These are phyloP conservation scores for Wallacemonas sp. DNA, from an alignment of 208 protist genomes.

Conservation along the genomic window DNA sequence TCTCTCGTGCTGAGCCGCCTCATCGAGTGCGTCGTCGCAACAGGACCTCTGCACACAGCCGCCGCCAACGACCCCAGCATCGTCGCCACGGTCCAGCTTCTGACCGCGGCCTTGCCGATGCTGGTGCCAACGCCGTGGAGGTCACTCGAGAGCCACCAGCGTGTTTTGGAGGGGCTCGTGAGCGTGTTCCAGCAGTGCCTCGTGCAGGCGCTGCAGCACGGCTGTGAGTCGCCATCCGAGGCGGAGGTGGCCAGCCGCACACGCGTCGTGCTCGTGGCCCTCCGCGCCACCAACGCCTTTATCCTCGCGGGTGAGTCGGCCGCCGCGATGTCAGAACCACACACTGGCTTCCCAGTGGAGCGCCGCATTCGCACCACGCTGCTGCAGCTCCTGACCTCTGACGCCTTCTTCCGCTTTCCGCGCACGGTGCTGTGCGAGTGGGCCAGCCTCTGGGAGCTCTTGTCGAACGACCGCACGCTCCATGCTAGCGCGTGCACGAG, in stretches of 20 bases:
- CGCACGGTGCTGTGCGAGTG: slow-evolving; percentile 40
- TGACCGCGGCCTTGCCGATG: slow-evolving; percentile 25
- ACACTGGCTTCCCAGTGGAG: slow-evolving; percentile 23
- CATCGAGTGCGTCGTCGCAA: slow-evolving; percentile 24
- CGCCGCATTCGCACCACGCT: slow-evolving; percentile 47
- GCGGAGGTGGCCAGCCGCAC: slow-evolving; percentile 33
- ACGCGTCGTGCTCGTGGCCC: slow-evolving; percentile 32
- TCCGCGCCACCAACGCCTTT: slow-evolving; percentile 28
- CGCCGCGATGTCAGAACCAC: background rate
- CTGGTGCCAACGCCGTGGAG: slow-evolving; percentile 7
- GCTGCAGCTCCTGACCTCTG: slow-evolving; percentile 35
- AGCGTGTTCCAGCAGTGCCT: slow-evolving; percentile 34
- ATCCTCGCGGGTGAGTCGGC: slow-evolving; percentile 5
- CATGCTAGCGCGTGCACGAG: slow-evolving; percentile 20
- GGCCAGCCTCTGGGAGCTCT: slow-evolving; percentile 27
- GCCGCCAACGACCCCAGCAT: slow-evolving; percentile 21
- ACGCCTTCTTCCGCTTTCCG: slow-evolving; percentile 51
- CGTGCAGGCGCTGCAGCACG: slow-evolving; percentile 35
- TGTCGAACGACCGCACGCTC: slow-evolving; percentile 28
- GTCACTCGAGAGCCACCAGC: slow-evolving; percentile 22
- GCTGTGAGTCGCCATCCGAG: slow-evolving; percentile 42
- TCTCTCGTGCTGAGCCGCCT: slow-evolving; percentile 34
- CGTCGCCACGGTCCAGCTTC: slow-evolving; percentile 18
- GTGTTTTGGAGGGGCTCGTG: slow-evolving; percentile 32
- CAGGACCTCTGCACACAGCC: slow-evolving; percentile 19